phyloP scores from a whole-genome alignment of 495 filamentous ascomycete species.

The Astrothelium macrocarpum region DNA sequence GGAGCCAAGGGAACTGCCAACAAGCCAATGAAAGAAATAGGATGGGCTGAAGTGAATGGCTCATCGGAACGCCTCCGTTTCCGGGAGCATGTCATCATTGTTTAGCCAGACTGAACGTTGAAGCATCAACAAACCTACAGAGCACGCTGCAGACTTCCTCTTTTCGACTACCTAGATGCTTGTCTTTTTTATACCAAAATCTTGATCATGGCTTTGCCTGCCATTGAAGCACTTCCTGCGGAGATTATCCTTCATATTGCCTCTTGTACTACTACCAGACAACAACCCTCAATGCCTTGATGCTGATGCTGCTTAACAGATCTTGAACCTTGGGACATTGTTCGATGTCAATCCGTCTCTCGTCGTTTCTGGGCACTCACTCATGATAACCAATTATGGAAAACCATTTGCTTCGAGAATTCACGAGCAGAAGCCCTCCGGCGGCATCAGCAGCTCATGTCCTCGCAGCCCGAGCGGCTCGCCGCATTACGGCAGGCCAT shows the following conservation, averaged over 20 bases:
- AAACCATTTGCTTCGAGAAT: conserved; percentile 59
- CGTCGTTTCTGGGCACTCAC: conserved; percentile 56
- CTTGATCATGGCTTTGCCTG: not conserved
- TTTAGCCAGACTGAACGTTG: not conserved
- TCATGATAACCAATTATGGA: conserved; percentile 71
- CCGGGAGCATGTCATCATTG: not conserved
- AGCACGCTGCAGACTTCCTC: not conserved
- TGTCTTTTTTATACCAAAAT: not conserved
- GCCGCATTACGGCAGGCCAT: conserved; percentile 28
- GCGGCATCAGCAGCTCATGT: conserved; percentile 35
- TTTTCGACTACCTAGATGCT: not conserved
- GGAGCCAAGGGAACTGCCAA: no score
- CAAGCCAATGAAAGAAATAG: no score
- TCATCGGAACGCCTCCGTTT: not conserved
- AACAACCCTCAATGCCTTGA: not conserved
- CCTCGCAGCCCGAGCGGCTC: conserved; percentile 23
- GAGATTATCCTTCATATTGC: conserved; percentile 70
- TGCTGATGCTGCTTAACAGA: conserved; percentile 36
- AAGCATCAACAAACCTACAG: not conserved
- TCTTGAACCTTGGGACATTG: conserved; percentile 58
- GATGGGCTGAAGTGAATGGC: no score
- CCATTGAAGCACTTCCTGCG: conserved; percentile 58
- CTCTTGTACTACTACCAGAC: conserved; percentile 47
- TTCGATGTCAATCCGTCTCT: conserved; percentile 61
- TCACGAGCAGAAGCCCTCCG: conserved; percentile 48